Evolutionary conservation across 768 basidiomycete genomes (phyloP).

Genomic region (Phaffia tasmanica): DNA sequence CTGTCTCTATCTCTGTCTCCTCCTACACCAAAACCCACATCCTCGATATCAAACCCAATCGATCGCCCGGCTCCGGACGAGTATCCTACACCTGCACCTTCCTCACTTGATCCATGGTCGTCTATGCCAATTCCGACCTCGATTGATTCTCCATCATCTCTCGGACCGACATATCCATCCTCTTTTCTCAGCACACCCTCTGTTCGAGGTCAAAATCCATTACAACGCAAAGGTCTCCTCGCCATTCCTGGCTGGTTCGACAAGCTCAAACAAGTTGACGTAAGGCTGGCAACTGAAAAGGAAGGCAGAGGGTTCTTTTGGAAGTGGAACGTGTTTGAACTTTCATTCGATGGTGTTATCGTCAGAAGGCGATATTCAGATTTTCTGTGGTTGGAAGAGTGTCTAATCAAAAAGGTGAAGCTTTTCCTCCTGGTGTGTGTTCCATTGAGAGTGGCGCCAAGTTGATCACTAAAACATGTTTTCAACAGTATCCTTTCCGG

Average conservation of each 20-base stretch:
- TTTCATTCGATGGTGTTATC: constrained; percentile 58
- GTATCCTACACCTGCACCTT: not conserved
- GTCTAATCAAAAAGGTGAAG: constrained; percentile 51
- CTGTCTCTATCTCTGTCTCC: constrained; percentile 19
- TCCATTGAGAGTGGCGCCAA: not conserved
- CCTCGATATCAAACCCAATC: not conserved
- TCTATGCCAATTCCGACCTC: not conserved
- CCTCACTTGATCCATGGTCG: constrained; percentile 13
- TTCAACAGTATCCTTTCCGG: constrained; percentile 57
- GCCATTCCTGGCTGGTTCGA: constrained; percentile 79
- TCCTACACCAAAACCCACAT: not conserved
- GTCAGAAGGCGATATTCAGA: constrained; percentile 70
- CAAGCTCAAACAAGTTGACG: constrained; percentile 57
- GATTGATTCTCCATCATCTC: not conserved
- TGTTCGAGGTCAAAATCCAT: not conserved
- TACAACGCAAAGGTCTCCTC: constrained; percentile 36
- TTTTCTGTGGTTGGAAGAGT: constrained; percentile 82
- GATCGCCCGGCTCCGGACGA: not conserved
- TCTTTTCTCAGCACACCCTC: constrained; percentile 37
- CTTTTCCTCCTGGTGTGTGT: constrained; percentile 41
- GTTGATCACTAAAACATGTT: not conserved
- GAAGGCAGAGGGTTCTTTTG: constrained; percentile 78
- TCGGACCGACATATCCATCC: constrained; percentile 48
- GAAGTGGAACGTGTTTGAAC: constrained; percentile 72
- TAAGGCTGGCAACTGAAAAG: constrained; percentile 62